These are phyloP conservation scores for Aspergillus amoenus DNA, from an alignment of 2,329 filamentous ascomycete genomes.

Conservation along the genomic window DNA sequence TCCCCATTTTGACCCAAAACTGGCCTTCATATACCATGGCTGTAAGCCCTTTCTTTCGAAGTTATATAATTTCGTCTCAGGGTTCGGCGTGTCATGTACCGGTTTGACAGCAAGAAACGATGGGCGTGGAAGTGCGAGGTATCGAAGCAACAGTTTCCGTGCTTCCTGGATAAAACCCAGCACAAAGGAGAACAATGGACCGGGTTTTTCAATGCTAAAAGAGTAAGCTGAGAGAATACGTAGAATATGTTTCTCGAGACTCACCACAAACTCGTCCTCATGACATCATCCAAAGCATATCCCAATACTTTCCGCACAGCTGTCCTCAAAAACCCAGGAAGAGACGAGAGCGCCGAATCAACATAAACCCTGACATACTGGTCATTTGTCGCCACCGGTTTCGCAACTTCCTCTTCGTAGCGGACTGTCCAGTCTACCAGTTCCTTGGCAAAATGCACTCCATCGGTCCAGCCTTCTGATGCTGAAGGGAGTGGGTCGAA, in stretches of 20 bases:
- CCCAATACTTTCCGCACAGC: conserved; percentile 17
- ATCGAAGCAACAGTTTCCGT: conserved; percentile 4
- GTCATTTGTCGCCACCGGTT: conserved; percentile 15
- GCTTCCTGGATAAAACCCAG: neutral
- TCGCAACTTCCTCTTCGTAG: conserved; percentile 16
- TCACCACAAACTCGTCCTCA: conserved; percentile 19
- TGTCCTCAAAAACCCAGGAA: conserved; percentile 10
- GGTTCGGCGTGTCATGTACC: conserved; percentile 11
- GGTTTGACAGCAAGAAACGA: conserved; percentile 1
- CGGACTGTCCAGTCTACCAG: conserved; percentile 11
- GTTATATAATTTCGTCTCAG: conserved; percentile 12
- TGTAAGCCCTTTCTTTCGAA: conserved; percentile 18
- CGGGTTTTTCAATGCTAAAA: conserved; percentile 10
- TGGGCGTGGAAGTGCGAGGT: conserved; percentile 6
- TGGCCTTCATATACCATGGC: conserved; percentile 30
- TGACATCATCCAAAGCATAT: conserved; percentile 16
- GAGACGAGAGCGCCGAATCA: conserved; percentile 16
- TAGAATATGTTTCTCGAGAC: too few species aligned
- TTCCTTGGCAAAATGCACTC: conserved; percentile 9
- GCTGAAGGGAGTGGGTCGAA: conserved; percentile 24
- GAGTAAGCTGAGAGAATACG: too few species aligned
- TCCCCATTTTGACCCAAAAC: conserved; percentile 20
- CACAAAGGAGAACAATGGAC: neutral
- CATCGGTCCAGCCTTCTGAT: conserved; percentile 8
- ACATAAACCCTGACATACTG: conserved; percentile 19